Evolutionary conservation across 2,329 filamentous ascomycete species (phyloP).

Genomic region (Capronia epimyces): DNA sequence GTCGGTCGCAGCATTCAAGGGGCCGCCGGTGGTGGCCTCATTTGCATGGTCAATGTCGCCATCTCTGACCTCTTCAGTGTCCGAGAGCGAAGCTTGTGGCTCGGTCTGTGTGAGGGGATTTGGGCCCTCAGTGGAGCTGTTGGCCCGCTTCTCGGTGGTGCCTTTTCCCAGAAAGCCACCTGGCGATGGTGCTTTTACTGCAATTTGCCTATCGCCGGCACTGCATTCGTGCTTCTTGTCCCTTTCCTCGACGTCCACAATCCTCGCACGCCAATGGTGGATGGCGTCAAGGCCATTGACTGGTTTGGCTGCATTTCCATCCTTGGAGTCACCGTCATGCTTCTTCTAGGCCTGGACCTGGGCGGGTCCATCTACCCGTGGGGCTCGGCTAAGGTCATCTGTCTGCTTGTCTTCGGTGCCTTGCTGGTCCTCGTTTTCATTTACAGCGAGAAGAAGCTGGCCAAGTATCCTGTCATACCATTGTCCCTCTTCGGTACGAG

Average conservation of each 20-base stretch:
- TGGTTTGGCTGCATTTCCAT: conserved; percentile 59
- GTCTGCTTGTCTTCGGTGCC: conserved; percentile 68
- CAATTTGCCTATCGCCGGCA: conserved; percentile 49
- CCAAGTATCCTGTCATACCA: conserved; percentile 74
- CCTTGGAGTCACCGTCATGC: conserved; percentile 74
- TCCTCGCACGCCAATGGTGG: conserved; percentile 44
- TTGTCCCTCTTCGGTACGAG: conserved; percentile 61
- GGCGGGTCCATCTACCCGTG: conserved; percentile 72
- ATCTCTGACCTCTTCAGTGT: conserved; percentile 54
- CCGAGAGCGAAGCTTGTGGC: conserved; percentile 45
- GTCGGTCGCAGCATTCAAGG: conserved; percentile 51
- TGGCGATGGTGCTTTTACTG: conserved; percentile 56
- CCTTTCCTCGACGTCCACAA: conserved; percentile 53
- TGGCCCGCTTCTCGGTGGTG: conserved; percentile 51
- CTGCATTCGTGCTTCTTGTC: conserved; percentile 46
- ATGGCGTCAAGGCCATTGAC: conserved; percentile 42
- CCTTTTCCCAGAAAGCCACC: conserved; percentile 40
- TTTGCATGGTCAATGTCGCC: conserved; percentile 49
- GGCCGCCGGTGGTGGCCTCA: conserved; percentile 49
- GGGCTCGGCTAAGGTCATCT: conserved; percentile 68
- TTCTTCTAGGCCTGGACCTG: conserved; percentile 79
- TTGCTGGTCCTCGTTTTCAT: conserved; percentile 61
- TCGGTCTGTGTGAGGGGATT: conserved; percentile 49
- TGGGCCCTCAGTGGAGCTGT: conserved; percentile 52
- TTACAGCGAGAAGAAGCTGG: conserved; percentile 66